Conservation (phyloP, 768 basidiomycete species). For the Polyporus arcularius region DNA sequence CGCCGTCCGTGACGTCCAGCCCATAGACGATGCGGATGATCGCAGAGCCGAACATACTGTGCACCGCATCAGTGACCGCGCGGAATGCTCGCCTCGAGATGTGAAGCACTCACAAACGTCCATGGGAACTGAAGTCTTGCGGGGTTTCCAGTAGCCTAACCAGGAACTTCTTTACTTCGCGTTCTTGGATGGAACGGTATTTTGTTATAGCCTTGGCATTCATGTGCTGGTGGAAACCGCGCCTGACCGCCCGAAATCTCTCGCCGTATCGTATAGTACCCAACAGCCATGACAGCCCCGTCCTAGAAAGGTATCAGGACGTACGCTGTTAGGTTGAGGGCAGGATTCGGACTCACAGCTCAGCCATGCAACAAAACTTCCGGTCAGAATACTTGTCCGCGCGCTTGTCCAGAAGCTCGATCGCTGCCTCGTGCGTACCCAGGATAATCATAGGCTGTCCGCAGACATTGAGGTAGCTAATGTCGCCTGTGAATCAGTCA, state of each 20-base stretch:
- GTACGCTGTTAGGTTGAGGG: background rate
- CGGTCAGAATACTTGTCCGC: conserved; percentile 76
- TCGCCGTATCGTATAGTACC: background rate
- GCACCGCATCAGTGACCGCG: background rate
- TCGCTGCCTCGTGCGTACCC: conserved; percentile 55
- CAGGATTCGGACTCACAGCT: background rate
- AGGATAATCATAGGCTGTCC: conserved; percentile 69
- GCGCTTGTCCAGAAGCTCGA: conserved; percentile 68
- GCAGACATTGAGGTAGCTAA: conserved; percentile 64
- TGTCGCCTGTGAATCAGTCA: conserved; percentile 43
- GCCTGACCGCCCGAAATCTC: background rate
- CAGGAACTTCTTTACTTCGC: background rate
- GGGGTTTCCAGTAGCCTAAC: background rate
- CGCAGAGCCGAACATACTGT: background rate
- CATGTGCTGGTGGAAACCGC: conserved; percentile 1
- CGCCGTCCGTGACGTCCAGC: background rate
- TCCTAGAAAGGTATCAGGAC: background rate
- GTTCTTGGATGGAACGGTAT: background rate
- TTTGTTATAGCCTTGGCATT: background rate
- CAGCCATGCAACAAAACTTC: background rate
- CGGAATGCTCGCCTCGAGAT: background rate
- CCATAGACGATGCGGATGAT: background rate
- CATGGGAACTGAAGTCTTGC: background rate
- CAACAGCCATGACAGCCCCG: background rate
- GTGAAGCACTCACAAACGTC: background rate